These are phyloP conservation scores for Termitomyces bulborhizus DNA, from an alignment of 768 basidiomycete genomes.

Conservation along the genomic window DNA sequence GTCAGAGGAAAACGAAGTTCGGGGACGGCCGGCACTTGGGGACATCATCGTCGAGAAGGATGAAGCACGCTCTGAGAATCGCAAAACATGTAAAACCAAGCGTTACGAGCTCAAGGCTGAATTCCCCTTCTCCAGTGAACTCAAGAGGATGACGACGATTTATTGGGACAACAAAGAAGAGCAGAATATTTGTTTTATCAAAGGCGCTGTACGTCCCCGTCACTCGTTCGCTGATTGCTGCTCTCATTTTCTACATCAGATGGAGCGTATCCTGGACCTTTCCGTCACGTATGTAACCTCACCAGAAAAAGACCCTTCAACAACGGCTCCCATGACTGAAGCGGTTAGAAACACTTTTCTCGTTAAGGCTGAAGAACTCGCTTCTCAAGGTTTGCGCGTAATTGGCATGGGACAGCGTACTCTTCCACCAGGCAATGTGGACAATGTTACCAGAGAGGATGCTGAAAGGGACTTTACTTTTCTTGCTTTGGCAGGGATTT, in stretches of 20 bases:
- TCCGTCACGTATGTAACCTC: conserved; percentile 28
- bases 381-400: conserved; percentile 34
- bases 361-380: conserved; percentile 30
- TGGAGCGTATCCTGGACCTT: conserved; percentile 45
- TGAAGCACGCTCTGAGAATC: neutral
- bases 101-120: conserved; percentile 29
- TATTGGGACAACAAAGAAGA: conserved; percentile 24
- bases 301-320: conserved; percentile 18
- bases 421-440: conserved; percentile 15
- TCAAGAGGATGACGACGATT: conserved; percentile 45
- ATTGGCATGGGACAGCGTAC: conserved; percentile 28
- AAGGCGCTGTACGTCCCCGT: conserved; percentile 26
- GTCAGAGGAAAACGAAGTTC: conserved; percentile 12
- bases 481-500: conserved; percentile 50
- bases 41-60: conserved; percentile 21
- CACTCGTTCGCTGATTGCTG: neutral
- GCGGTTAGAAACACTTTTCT: conserved; percentile 21
- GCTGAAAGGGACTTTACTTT: conserved; percentile 43
- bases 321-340: conserved; percentile 22
- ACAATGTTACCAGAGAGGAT: conserved; percentile 30
- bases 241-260: conserved; percentile 11
- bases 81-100: conserved; percentile 6
- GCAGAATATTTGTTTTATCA: conserved; percentile 23
- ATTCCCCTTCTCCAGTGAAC: conserved; percentile 43
- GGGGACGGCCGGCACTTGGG: conserved; percentile 18